A percentile compares a stretch with the other conserved stretches of the same genome.
phyloP scores from a whole-genome alignment of 1,284 basidiomycete species.

The Fistulinella staudtii region DNA sequence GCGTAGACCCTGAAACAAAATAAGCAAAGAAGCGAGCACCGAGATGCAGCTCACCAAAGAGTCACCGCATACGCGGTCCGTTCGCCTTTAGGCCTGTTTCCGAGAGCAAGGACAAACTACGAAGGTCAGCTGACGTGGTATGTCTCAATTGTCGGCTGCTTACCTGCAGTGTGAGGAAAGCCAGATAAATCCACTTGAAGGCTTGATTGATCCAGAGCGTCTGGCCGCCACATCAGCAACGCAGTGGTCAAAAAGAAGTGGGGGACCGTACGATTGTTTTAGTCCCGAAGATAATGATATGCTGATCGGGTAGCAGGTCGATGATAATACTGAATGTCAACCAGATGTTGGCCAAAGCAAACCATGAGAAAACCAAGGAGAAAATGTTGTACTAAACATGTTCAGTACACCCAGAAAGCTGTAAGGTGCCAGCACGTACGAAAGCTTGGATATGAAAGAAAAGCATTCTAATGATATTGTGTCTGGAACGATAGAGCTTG shows the following conservation, averaged over 20 bases:
- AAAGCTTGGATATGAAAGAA: slow-evolving; percentile 93
- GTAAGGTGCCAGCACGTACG: slow-evolving; percentile 40
- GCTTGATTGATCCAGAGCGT: slow-evolving; percentile 86
- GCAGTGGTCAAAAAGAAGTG: background rate
- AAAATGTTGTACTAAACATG: slow-evolving; percentile 73
- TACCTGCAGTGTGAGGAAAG: slow-evolving; percentile 72
- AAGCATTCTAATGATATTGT: slow-evolving; percentile 86
- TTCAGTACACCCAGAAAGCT: background rate
- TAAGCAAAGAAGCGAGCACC: slow-evolving; percentile 13
- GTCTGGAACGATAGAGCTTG: slow-evolving; percentile 83
- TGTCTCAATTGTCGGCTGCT: background rate
- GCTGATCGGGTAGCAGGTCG: slow-evolving; percentile 71
- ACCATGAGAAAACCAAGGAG: slow-evolving; percentile 86
- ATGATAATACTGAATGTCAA: slow-evolving; percentile 96
- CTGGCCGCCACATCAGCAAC: slow-evolving; percentile 40
- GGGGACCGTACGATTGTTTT: slow-evolving; percentile 52
- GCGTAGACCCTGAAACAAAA: slow-evolving; percentile 66
- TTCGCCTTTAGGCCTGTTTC: slow-evolving; percentile 96
- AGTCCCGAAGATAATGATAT: slow-evolving; percentile 70
- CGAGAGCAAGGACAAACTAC: slow-evolving; percentile 89
- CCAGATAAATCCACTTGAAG: slow-evolving; percentile 86
- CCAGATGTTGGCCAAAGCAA: slow-evolving; percentile 91
- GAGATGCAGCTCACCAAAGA: slow-evolving; percentile 52
- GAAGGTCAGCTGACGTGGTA: slow-evolving; percentile 1
- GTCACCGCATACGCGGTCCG: slow-evolving; percentile 77